Evolutionary conservation across 345 rosid genomes (phyloP), one percentile per base, ranked within the genome.

Genomic region (Hypericum androsaemum): DNA sequence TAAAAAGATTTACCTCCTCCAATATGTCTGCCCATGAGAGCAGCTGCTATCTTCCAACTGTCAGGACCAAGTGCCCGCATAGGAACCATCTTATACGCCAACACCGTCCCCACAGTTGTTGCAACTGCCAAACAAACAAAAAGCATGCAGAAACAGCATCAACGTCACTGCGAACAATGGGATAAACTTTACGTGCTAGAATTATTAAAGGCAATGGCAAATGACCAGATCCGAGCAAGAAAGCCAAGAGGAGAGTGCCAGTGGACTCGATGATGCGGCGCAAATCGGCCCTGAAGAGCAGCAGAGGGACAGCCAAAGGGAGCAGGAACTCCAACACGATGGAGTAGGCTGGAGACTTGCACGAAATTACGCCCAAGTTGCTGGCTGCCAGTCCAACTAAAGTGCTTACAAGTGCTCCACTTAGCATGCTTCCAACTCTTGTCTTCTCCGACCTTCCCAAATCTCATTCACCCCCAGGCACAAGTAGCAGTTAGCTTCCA

Each of bases 11-110:
- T 60, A 71, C 80, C 62, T 59, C 80, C 74, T 13, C 80, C 80
- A 57, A 86, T 82, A 64, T 82, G 75, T 52, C 97, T 84, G 1
- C 90, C 94, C 95, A 80, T 84, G 50, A 89, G 82, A 44, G 97
- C 88, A 69, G 97, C 76, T 41, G 94, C 97, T 60, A 89, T 82
- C 66, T 86, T 84, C 95, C 97, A 89, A 56, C 72, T 84, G 68
- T 86, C 96, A 41, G 74, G 74, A 52, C 94, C 97, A 52, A 89
- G 89, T 16, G 97, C 78, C 73, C 80, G 77, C 94, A 86, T 89
- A 0, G 95, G 95, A 59, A 86, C 90, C 59, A 82, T 6, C 57
- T 67, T 38, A 58, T 76, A 86, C 3, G 87, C 94, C 74, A 89
- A 74, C 41, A 79, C 37, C 7, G 95, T 84, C 53, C 97, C 95